Evolutionary conservation across 2,329 filamentous ascomycete genomes (phyloP), one percentile per base, ranked within the genome.

Genomic region (Aspergillus japonicus): DNA sequence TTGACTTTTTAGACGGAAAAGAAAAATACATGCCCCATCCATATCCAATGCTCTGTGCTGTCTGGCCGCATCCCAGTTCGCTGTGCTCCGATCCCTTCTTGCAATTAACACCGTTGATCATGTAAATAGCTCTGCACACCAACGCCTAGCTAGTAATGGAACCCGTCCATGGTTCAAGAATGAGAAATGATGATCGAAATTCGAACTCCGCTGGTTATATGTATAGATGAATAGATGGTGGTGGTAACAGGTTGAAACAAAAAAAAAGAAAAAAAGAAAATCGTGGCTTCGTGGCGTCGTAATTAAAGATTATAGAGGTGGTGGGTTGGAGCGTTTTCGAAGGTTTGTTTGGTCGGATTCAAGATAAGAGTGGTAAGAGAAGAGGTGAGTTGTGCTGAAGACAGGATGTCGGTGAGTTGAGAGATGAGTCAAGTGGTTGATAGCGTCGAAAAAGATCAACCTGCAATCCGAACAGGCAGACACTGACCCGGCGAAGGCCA

Each of bases 401-500:
- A 52, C 49, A n/a, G 19, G 35, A 33, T 16, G 39, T 16, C 19
- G 3, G 12, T 16, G 33, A 58, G 16, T 24, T 11, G 23, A 26
- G 23, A 35, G 26, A 50, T 14, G 19, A 47, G 16, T 44, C 19
- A 35, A 51, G 10, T 7, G 23, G 31, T n/a, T 31, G 16, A 50
- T 24, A 14, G 26, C 5, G 31, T 11, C 12, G n/a, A 11, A 10
- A 10, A 49, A 24, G 16, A 19, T 48, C 53, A 68, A 44, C 62
- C 60, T 8, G 65, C 51, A 39, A 68, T 68, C 33, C 64, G 65
- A 53, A 68, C 61, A 12, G 66, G 63, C 42, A 68, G 57, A 47
- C 66, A 68, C 35, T 65, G 65, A 11, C 53, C 59, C 6, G 60
- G 55, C 10, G 66, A 62, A 21, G 67, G 68, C 69, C 70, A 73